Percentiles rank a stretch among this genome's conserved stretches.
Conservation (phyloP, 2,329 filamentous ascomycete genomes). For the Mycosphaerella arachidis region DNA sequence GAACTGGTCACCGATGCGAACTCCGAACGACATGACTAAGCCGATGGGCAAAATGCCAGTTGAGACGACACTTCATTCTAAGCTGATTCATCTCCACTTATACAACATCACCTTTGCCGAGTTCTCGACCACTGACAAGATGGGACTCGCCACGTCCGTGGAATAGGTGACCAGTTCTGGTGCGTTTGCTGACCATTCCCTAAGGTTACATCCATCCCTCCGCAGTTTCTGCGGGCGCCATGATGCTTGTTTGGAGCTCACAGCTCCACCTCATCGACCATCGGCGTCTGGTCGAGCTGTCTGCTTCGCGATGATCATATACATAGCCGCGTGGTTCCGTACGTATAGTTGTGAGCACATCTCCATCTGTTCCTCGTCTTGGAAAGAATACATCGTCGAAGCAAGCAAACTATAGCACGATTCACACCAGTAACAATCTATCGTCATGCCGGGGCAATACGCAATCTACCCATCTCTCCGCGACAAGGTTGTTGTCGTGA, state of each 20-base stretch:
- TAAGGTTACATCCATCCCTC: not conserved
- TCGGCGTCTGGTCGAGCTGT: not conserved
- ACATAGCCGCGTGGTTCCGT: not conserved
- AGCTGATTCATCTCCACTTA: not conserved
- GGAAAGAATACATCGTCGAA: not conserved
- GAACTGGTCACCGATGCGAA: not conserved
- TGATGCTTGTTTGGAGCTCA: not conserved
- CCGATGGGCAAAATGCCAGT: not conserved
- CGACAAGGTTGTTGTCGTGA: constrained; percentile 59
- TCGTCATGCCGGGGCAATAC: constrained; percentile 12
- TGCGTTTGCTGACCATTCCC: not conserved
- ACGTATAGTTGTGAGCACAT: not conserved
- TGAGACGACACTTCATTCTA: not conserved
- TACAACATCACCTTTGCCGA: not conserved
- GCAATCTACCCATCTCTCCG: constrained; percentile 39
- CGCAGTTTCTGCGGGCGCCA: not conserved
- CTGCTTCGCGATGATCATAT: not conserved
- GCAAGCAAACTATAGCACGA: not conserved
- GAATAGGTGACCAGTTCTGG: not conserved
- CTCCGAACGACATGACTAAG: not conserved
- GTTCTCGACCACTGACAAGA: not conserved
- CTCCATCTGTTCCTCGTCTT: not conserved
- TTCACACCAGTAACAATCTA: not conserved
- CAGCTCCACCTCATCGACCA: not conserved
- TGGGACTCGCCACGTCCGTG: not conserved